A percentile compares a stretch with the other conserved stretches of the same genome.
Evolutionary conservation across 208 protist species (phyloP).

Genomic region (Leishmania arabica): DNA sequence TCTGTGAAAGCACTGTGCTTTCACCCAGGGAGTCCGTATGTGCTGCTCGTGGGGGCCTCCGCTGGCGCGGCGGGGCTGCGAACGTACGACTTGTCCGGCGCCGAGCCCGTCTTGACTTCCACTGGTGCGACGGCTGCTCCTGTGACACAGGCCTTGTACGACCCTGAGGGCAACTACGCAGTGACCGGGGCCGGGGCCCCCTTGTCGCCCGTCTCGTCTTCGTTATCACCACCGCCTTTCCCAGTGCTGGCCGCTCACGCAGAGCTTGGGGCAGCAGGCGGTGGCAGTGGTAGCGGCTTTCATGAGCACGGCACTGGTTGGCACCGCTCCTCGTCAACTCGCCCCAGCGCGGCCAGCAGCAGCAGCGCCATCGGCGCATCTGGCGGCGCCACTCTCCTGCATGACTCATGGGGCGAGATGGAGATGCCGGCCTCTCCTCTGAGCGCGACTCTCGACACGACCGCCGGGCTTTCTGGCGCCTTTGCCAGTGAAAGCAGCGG

Average conservation of each 20-base stretch:
- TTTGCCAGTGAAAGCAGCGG: slow-evolving; percentile 3
- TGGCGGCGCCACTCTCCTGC: slow-evolving; percentile 7
- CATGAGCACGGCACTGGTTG: slow-evolving; percentile 9
- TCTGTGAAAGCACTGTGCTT: slow-evolving; percentile 68
- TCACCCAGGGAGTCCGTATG: slow-evolving; percentile 69
- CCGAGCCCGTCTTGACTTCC: slow-evolving; percentile 31
- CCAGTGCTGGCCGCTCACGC: background rate
- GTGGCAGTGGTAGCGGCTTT: background rate
- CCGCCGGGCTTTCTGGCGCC: background rate
- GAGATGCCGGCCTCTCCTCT: slow-evolving; percentile 5
- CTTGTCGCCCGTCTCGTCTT: background rate
- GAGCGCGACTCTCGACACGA: slow-evolving; percentile 8
- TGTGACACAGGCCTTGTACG: slow-evolving; percentile 74
- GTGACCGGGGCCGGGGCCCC: slow-evolving; percentile 57
- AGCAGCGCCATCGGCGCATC: slow-evolving; percentile 3
- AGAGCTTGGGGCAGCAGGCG: background rate
- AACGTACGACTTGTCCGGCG: slow-evolving; percentile 62
- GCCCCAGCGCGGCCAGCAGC: background rate
- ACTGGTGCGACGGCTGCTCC: slow-evolving; percentile 42
- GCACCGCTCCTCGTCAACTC: slow-evolving; percentile 22
- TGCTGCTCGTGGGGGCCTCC: slow-evolving; percentile 57
- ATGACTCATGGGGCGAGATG: slow-evolving; percentile 24
- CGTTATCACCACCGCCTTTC: background rate
- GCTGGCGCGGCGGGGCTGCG: slow-evolving; percentile 44
- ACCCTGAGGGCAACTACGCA: slow-evolving; percentile 66